Evolutionary conservation across 2,329 filamentous ascomycete species (phyloP), one percentile per base, ranked within the genome.

Genomic region (Aspergillus sergii): DNA sequence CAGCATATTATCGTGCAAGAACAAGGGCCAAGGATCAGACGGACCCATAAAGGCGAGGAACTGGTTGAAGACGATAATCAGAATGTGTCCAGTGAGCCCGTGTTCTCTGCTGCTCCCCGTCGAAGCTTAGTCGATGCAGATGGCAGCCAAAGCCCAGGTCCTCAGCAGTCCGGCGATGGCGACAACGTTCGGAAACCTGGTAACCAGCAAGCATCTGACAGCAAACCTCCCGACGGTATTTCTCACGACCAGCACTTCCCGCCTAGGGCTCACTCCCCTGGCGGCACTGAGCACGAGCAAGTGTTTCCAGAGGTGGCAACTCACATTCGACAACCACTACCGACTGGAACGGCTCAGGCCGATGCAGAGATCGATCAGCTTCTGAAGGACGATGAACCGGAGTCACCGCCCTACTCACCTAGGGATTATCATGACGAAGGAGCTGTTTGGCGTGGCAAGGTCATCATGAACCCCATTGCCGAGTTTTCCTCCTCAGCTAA

Each of bases 31-130:
- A 88, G 93, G 3, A 89, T 97, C 61, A 87, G 93, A 71, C 89
- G 92, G 69, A 97, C 94, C 2, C 94, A 98, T 81, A 98, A 98
- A 78, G 95, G 95, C 14, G 94, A 97, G 63, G 95, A 98, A 75
- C 78, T 97, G 19, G 85, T 98, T 19, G 93, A 94, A 65, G 88
- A 91, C 53, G 92, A 96, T 39, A 83, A 79, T 57, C 78, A 83
- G 65, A 73, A 74, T 63, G 79, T 79, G 46, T 73, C 79, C 39
- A 77, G 78, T 32, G 83, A 85, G 64, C 80, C 81, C 8, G 77
- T 82, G 39, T 82, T 82, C 62, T 81, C 79, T n/a, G 76, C 79
- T 16, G 78, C 78, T 28, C 80, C 81, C 28, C 79, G 80, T 65
- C 80, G 80, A 59, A 82, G 82, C 51, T 76, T 69, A 39, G 63